Evolutionary conservation across 2,329 filamentous ascomycete species (phyloP).

Genomic region (Fusarium napiforme): DNA sequence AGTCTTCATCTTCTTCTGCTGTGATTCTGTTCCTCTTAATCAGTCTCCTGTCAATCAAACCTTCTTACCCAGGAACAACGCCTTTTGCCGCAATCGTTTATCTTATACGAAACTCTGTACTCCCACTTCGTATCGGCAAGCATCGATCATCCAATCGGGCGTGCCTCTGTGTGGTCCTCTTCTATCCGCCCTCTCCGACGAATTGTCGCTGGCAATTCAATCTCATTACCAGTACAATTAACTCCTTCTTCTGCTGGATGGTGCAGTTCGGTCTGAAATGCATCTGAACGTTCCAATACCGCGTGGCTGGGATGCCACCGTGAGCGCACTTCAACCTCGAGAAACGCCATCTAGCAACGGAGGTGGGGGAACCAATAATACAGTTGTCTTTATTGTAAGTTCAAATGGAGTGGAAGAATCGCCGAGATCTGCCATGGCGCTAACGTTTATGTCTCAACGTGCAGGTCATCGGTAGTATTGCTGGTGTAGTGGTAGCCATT

Average conservation of each 20-base stretch:
- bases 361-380: conserved; percentile 21
- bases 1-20: conserved; percentile 20
- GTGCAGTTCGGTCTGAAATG: conserved; percentile 34
- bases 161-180: conserved; percentile 2
- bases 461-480: conserved; percentile 37
- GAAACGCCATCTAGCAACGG: not conserved
- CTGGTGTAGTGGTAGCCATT: conserved; percentile 18
- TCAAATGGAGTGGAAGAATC: not conserved
- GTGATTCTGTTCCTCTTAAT: conserved; percentile 11
- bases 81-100: conserved; percentile 1
- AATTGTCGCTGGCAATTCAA: not conserved
- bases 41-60: conserved; percentile 10
- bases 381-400: conserved; percentile 42
- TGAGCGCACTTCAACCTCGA: conserved; percentile 15
- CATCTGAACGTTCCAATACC: conserved; percentile 35
- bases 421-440: not conserved
- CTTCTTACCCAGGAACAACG: not conserved
- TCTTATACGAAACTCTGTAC: conserved; percentile 14
- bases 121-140: conserved; percentile 19
- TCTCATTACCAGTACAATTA: conserved; percentile 8
- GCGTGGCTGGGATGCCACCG: conserved; percentile 35
- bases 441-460: conserved; percentile 1
- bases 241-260: conserved; percentile 25
- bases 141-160: conserved; percentile 17
- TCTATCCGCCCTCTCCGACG: conserved; percentile 17